These are phyloP conservation scores for Acarospora socialis DNA, from an alignment of 2,329 filamentous ascomycete species.

Conservation along the genomic window DNA sequence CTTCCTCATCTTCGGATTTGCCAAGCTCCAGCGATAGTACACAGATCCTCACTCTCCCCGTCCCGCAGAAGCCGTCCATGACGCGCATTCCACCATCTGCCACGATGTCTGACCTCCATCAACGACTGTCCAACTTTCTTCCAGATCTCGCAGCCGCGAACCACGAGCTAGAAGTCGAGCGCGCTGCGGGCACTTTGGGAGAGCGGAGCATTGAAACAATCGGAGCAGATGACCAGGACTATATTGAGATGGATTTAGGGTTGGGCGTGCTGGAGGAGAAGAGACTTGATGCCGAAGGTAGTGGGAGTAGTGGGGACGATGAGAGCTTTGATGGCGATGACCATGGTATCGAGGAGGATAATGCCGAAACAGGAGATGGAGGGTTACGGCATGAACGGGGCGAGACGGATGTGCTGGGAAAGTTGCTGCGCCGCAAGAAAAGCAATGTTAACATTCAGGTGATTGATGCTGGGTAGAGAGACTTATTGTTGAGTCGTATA, in stretches of 20 bases:
- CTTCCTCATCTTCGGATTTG: not conserved
- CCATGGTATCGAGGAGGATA: too few species aligned
- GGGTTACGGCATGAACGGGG: too few species aligned
- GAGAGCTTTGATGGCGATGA: too few species aligned
- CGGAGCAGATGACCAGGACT: conserved; percentile 15
- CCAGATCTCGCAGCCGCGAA: conserved; percentile 30
- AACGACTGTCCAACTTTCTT: conserved; percentile 27
- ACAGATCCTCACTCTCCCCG: not conserved
- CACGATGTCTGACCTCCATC: conserved; percentile 10
- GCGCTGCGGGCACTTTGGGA: conserved; percentile 24
- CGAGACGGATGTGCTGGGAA: too few species aligned
- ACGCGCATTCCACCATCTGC: too few species aligned
- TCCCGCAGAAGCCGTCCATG: not conserved
- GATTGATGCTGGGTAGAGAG: too few species aligned
- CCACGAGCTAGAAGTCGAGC: conserved; percentile 27
- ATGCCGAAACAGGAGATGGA: too few species aligned
- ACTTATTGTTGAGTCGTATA: too few species aligned
- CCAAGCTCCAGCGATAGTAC: not conserved
- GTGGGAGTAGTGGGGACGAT: too few species aligned
- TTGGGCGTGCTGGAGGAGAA: conserved; percentile 8
- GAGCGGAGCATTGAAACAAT: conserved; percentile 23
- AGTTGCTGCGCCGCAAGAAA: too few species aligned
- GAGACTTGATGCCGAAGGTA: too few species aligned
- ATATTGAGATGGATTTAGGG: conserved; percentile 24
- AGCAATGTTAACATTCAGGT: too few species aligned